Evolutionary conservation across 2,329 filamentous ascomycete species (phyloP).

Genomic region (Dactylellina cionopaga): DNA sequence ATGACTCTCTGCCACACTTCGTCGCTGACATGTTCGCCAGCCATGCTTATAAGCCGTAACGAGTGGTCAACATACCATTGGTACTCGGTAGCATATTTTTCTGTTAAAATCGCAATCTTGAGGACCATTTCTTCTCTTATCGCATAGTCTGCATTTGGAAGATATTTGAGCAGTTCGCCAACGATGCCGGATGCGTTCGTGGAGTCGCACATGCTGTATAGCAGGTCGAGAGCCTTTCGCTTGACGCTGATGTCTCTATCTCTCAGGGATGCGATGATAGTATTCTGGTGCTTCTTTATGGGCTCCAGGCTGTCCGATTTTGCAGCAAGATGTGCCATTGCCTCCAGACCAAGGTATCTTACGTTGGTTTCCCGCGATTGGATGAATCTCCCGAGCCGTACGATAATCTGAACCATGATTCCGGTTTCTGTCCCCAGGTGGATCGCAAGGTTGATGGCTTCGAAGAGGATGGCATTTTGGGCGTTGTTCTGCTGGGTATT

Average conservation of each 20-base stretch:
- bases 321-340: conserved; percentile 97
- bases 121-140: conserved; percentile 99
- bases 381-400: conserved; percentile 91
- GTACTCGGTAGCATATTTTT: conserved; percentile 97
- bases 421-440: conserved; percentile 94
- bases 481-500: conserved; percentile 99
- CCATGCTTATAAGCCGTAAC: conserved; percentile 90
- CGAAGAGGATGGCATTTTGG: conserved; percentile 96
- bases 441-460: conserved; percentile 98
- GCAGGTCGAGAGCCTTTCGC: conserved; percentile 89
- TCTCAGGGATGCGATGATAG: conserved; percentile 92
- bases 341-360: conserved; percentile 91
- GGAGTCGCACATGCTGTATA: conserved; percentile 99
- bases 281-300: conserved; percentile 96
- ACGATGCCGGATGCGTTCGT: conserved; percentile 95
- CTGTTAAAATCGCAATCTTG: conserved; percentile 97
- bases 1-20: conserved; percentile 99
- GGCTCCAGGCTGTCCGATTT: conserved; percentile 92
- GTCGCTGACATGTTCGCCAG: conserved; percentile 97
- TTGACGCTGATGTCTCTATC: conserved; percentile 97
- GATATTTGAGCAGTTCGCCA: conserved; percentile 88
- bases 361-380: conserved; percentile 97
- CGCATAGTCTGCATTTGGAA: conserved; percentile 96
- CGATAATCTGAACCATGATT: conserved; percentile 95
- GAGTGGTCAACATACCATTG: conserved; percentile 99